A percentile compares a stretch with the other conserved stretches of the same genome.
Evolutionary conservation across 352 stramenopile species (phyloP).

Genomic region (Phytophthora crassamura): DNA sequence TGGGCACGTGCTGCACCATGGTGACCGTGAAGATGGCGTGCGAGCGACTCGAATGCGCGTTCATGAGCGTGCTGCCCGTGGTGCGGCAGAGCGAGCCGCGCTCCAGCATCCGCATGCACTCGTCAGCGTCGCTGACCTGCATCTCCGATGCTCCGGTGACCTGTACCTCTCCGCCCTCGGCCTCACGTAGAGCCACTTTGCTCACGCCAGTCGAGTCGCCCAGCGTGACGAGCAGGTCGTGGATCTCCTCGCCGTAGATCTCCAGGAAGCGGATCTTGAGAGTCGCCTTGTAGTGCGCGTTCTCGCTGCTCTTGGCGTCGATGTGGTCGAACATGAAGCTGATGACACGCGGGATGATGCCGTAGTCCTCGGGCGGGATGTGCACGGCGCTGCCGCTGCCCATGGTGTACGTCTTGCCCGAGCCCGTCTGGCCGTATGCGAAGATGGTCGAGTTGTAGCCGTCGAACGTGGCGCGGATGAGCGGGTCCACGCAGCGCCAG

Average conservation of each 20-base stretch:
- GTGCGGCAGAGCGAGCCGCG: slow-evolving; percentile 85
- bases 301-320: slow-evolving; percentile 59
- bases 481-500: slow-evolving; percentile 82
- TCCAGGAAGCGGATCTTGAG: slow-evolving; percentile 92
- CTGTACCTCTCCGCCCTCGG: slow-evolving; percentile 79
- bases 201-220: slow-evolving; percentile 55
- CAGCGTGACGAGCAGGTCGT: slow-evolving; percentile 87
- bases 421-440: slow-evolving; percentile 89
- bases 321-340: slow-evolving; percentile 87
- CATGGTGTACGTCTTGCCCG: slow-evolving; percentile 92
- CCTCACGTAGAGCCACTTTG: slow-evolving; percentile 90
- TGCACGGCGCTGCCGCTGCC: slow-evolving; percentile 86
- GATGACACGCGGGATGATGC: slow-evolving; percentile 90
- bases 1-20: slow-evolving; percentile 81
- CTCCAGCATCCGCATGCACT: slow-evolving; percentile 86
- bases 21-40: slow-evolving; percentile 93
- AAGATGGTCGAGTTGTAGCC: slow-evolving; percentile 93
- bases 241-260: slow-evolving; percentile 93
- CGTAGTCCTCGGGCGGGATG: slow-evolving; percentile 80
- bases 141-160: slow-evolving; percentile 85
- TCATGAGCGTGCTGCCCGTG: slow-evolving; percentile 93
- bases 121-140: slow-evolving; percentile 64
- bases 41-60: slow-evolving; percentile 90
- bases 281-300: slow-evolving; percentile 65
- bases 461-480: slow-evolving; percentile 85